These are phyloP conservation scores for Fragaria nilgerrensis DNA, from an alignment of 306 rosid species.

Conservation along the genomic window DNA sequence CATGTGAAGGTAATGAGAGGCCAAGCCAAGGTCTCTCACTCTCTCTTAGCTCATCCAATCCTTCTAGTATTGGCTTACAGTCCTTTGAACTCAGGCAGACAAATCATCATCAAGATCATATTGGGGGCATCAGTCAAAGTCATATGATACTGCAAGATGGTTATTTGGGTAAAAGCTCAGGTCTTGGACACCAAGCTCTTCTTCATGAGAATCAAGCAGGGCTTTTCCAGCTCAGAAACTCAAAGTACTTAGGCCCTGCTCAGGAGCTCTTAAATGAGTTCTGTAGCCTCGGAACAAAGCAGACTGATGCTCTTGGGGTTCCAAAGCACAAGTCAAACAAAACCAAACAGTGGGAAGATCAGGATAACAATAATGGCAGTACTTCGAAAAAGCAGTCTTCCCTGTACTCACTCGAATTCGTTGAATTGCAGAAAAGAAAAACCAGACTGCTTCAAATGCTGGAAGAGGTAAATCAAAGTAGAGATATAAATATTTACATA, in stretches of 20 bases:
- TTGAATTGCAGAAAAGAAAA: constrained; percentile 89
- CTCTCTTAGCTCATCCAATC: constrained; percentile 67
- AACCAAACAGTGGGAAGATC: constrained; percentile 47
- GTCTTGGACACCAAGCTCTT: background rate
- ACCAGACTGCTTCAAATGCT: constrained; percentile 84
- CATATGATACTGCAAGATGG: constrained; percentile 14
- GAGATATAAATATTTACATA: background rate
- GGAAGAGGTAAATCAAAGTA: constrained; percentile 65
- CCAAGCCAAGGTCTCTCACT: constrained; percentile 96
- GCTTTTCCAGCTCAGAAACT: constrained; percentile 51
- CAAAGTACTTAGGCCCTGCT: constrained; percentile 63
- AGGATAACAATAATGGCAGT: constrained; percentile 27
- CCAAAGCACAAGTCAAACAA: constrained; percentile 44
- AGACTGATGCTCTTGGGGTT: constrained; percentile 19
- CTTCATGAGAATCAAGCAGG: constrained; percentile 30
- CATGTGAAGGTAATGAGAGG: constrained; percentile 76
- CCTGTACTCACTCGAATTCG: constrained; percentile 64
- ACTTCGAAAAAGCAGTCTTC: constrained; percentile 35
- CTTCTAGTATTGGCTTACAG: constrained; percentile 63
- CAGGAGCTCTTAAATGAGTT: constrained; percentile 82
- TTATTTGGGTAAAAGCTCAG: constrained; percentile 33
- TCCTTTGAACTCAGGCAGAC: constrained; percentile 68
- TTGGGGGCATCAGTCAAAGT: constrained; percentile 3
- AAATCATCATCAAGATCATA: constrained; percentile 20
- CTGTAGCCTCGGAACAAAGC: constrained; percentile 68